Percentiles rank a stretch among this genome's conserved stretches.
phyloP scores from a whole-genome alignment of 75 land plant genomes.

The Selaginella moellendorffii region DNA sequence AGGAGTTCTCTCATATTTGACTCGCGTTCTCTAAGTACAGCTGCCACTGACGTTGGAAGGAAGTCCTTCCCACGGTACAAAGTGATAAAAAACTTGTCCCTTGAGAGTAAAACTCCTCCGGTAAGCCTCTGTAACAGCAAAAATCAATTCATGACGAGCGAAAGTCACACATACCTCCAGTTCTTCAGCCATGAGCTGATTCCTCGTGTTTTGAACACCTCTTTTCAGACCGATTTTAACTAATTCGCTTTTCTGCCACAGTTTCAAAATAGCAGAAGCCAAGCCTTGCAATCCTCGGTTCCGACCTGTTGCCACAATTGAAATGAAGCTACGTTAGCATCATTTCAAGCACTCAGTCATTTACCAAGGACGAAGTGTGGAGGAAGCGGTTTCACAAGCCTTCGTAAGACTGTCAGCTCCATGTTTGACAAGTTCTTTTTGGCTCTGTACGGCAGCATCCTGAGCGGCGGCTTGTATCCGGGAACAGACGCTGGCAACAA shows the following conservation, averaged over 20 bases:
- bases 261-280: conserved; percentile 74
- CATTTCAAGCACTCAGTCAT: neutral
- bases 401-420: conserved; percentile 72
- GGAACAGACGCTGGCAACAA: conserved; percentile 36
- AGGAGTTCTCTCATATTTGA: too few species aligned
- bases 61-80: conserved; percentile 96
- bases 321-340: neutral
- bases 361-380: conserved; percentile 92
- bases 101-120: conserved; percentile 73
- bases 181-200: conserved; percentile 88
- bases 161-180: conserved; percentile 44
- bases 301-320: conserved; percentile 37
- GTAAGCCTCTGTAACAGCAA: conserved; percentile 52
- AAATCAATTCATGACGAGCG: conserved; percentile 4
- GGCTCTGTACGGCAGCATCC: conserved; percentile 82
- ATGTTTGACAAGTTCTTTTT: conserved; percentile 44
- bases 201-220: conserved; percentile 86
- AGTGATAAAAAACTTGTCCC: conserved; percentile 65
- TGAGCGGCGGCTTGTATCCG: conserved; percentile 63
- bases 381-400: conserved; percentile 56
- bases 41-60: conserved; percentile 63
- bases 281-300: conserved; percentile 78
- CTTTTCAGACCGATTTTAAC: conserved; percentile 86
- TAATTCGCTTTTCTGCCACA: conserved; percentile 85
- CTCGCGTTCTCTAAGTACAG: conserved; percentile 59